A percentile compares a stretch with the other conserved stretches of the same genome.
Conservation (phyloP, 352 stramenopile species). For the Globisporangium rhizosaccharum region DNA sequence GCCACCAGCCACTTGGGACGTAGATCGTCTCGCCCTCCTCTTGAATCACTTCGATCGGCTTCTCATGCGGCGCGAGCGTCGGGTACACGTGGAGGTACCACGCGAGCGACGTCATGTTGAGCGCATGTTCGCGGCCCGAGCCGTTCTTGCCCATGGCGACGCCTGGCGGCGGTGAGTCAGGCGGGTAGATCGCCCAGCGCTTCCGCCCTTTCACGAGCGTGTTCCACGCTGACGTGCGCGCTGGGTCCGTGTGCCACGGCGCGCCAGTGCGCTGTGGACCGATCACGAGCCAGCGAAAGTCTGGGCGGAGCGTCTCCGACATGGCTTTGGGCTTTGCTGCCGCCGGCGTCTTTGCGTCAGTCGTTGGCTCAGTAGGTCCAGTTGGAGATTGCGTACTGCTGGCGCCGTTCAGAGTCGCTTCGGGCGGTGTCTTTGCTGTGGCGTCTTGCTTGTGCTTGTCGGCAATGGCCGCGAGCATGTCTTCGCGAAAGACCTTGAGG, state of each 20-base stretch:
- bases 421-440: too few species aligned
- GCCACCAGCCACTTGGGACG: conserved; percentile 97
- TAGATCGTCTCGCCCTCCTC: conserved; percentile 95
- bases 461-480: conserved; percentile 32
- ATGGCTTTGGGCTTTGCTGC: not conserved
- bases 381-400: too few species aligned
- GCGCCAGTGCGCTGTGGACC: conserved; percentile 85
- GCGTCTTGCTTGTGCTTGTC: not conserved
- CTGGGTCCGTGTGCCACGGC: conserved; percentile 93
- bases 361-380: not conserved
- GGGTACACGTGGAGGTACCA: conserved; percentile 87
- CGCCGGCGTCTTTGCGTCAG: not conserved
- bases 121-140: conserved; percentile 44
- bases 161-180: conserved; percentile 66
- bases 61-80: conserved; percentile 62
- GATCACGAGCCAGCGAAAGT: conserved; percentile 84
- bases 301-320: conserved; percentile 41
- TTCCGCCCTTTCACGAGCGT: conserved; percentile 92
- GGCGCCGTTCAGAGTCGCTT: too few species aligned
- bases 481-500: conserved; percentile 71
- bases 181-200: conserved; percentile 94
- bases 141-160: conserved; percentile 49
- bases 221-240: conserved; percentile 95
- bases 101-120: conserved; percentile 76
- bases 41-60: conserved; percentile 83